phyloP scores from a whole-genome alignment of 768 basidiomycete species.

The Boletus fagicola region DNA sequence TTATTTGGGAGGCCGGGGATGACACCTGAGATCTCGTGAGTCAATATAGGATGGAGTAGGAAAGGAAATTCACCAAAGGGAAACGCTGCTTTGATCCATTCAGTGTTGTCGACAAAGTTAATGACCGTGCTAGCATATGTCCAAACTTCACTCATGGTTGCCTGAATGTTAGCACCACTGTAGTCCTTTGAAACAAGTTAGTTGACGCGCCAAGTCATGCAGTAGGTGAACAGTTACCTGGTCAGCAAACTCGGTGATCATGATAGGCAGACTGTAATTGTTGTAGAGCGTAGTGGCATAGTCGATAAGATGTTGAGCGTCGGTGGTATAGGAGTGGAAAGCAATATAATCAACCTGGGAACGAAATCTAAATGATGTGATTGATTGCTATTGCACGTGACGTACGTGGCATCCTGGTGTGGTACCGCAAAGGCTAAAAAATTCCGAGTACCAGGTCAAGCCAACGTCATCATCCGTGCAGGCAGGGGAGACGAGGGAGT shows the following conservation, averaged over 20 bases:
- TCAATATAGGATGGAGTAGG: not conserved
- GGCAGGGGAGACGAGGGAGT: slow-evolving; percentile 62
- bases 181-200: slow-evolving; percentile 47
- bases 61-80: slow-evolving; percentile 56
- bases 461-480: slow-evolving; percentile 61
- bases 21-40: slow-evolving; percentile 39
- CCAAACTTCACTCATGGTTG: slow-evolving; percentile 37
- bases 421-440: slow-evolving; percentile 43
- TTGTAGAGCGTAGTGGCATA: slow-evolving; percentile 50
- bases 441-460: slow-evolving; percentile 60
- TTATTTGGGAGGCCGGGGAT: slow-evolving; percentile 32
- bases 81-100: slow-evolving; percentile 37
- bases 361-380: not conserved
- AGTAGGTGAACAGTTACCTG: slow-evolving; percentile 39
- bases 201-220: not conserved
- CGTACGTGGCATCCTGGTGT: slow-evolving; percentile 48
- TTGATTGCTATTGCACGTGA: slow-evolving; percentile 5
- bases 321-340: slow-evolving; percentile 68
- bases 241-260: slow-evolving; percentile 72
- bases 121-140: slow-evolving; percentile 44
- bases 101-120: slow-evolving; percentile 34
- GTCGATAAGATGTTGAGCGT: slow-evolving; percentile 44
- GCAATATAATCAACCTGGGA: slow-evolving; percentile 54
- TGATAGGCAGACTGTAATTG: slow-evolving; percentile 42
- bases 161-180: slow-evolving; percentile 38